Evolutionary conservation across 2,329 filamentous ascomycete genomes (phyloP), one percentile per base, ranked within the genome.

Genomic region (Fusarium cicatricum): DNA sequence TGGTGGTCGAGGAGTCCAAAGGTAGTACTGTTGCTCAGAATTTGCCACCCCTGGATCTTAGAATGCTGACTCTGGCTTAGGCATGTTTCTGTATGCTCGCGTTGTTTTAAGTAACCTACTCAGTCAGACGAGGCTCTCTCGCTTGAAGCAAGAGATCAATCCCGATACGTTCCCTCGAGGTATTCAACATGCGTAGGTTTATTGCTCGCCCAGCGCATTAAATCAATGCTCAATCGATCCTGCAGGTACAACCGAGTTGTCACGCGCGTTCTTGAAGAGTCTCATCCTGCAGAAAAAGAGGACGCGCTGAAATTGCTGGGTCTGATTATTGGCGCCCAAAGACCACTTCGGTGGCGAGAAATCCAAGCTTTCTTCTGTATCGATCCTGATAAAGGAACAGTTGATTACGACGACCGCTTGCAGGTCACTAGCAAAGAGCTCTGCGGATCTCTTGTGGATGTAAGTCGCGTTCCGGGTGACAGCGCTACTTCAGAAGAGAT

Each of bases 11-110:
- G 3, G 45, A 45, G 23, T 41, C 55, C 19, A 28, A 43, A 15
- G 47, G 58, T 58, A 34, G 12, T 3, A 21, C 7, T 21, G 21
- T 7, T 21, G 7, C 15, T 4, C 9, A n/a, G 32, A 16, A 1
- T 11, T 1, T 12, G 14, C 26, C 12, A 3, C 11, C 11, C 10
- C n/a, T n/a, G n/a, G 5, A 6, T n/a, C 8, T 19, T 19, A 33
- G 6, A 11, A 10, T 11, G 11, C 5, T 31, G 11, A 44, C 16
- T 9, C 32, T 42, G 17, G 11, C 4, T 5, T 26, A 61, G 58
- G 58, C 11, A 61, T 61, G 58, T 61, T 58, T 33, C 37, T 61
- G 3, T 61, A 61, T 15, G 41, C 55, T 2, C 44, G 44, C 6
- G 50, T 61, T 2, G 58, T 61, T 14, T n/a, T 61, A 17, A 29